phyloP scores from a whole-genome alignment of 805 yeast genomes.

The Vanderwaltozyma yarrowii region DNA sequence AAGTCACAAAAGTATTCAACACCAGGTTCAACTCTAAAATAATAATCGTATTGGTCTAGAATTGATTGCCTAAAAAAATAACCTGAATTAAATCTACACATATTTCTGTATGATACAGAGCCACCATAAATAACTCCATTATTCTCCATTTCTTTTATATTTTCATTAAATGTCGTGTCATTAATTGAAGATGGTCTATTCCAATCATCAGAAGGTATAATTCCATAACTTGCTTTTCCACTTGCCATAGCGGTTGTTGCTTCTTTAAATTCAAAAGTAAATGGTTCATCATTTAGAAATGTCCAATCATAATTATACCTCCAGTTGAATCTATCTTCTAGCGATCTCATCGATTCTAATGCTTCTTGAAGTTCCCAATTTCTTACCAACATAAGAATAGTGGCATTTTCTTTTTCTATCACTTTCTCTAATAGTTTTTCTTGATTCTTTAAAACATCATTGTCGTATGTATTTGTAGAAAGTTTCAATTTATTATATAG shows the following conservation, averaged over 20 bases:
- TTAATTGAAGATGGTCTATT: slow-evolving; percentile 65
- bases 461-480: slow-evolving; percentile 20
- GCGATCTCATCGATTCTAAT: slow-evolving; percentile 59
- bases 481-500: slow-evolving; percentile 12
- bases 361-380: slow-evolving; percentile 73
- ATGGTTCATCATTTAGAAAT: slow-evolving; percentile 65
- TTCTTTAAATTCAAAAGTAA: slow-evolving; percentile 50
- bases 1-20: slow-evolving; percentile 84
- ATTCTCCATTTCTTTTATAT: slow-evolving; percentile 35
- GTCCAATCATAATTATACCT: slow-evolving; percentile 69
- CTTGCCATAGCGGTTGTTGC: slow-evolving; percentile 49
- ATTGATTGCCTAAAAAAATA: slow-evolving; percentile 74
- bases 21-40: slow-evolving; percentile 93
- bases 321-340: slow-evolving; percentile 65
- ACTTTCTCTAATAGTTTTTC: neutral
- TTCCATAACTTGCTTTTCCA: slow-evolving; percentile 55
- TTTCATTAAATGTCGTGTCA: slow-evolving; percentile 40
- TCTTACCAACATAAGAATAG: slow-evolving; percentile 78
- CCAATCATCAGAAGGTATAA: slow-evolving; percentile 66
- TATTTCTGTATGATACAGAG: slow-evolving; percentile 68
- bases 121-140: slow-evolving; percentile 53
- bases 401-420: slow-evolving; percentile 45
- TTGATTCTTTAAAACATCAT: slow-evolving; percentile 6
- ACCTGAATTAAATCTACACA: slow-evolving; percentile 94
- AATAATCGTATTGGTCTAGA: slow-evolving; percentile 67